Percentiles rank a stretch among this genome's conserved stretches.
Evolutionary conservation across 2,329 filamentous ascomycete genomes (phyloP).

Genomic region (Arachnopeziza araneosa): DNA sequence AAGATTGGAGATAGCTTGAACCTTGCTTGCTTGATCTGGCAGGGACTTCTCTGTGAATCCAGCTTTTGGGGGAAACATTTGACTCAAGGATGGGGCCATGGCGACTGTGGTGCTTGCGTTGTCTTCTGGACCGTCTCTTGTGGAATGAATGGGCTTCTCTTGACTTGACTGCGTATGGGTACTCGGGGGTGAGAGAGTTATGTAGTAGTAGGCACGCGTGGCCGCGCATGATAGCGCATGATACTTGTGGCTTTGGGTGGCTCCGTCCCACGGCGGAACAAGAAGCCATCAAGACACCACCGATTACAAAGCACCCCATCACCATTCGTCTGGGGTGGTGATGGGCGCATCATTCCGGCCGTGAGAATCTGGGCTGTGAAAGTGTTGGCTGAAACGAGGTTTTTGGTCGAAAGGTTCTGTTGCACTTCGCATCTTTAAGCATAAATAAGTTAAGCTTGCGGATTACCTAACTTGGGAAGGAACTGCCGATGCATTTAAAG

Average conservation of each 20-base stretch:
- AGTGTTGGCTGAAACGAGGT: neutral
- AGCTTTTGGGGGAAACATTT: slow-evolving; percentile 21
- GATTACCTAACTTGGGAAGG: neutral
- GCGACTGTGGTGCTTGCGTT: neutral
- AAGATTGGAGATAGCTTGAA: slow-evolving; percentile 2
- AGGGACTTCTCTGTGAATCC: slow-evolving; percentile 31
- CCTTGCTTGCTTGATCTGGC: slow-evolving; percentile 28
- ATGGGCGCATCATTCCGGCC: no score
- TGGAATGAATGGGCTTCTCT: no score
- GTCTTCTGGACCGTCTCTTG: neutral
- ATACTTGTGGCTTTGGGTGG: no score
- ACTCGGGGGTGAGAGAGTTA: no score
- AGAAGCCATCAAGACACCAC: no score
- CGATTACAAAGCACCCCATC: no score
- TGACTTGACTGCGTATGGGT: no score
- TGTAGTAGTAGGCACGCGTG: no score
- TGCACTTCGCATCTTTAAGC: neutral
- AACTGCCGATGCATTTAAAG: neutral
- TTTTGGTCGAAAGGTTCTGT: neutral
- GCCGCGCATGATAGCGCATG: no score
- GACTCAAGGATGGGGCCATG: slow-evolving; percentile 16
- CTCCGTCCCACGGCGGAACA: no score
- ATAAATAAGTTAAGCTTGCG: neutral
- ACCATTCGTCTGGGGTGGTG: no score
- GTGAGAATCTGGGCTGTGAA: neutral